phyloP scores from a whole-genome alignment of 768 basidiomycete species.

The Boletellus emodensis region DNA sequence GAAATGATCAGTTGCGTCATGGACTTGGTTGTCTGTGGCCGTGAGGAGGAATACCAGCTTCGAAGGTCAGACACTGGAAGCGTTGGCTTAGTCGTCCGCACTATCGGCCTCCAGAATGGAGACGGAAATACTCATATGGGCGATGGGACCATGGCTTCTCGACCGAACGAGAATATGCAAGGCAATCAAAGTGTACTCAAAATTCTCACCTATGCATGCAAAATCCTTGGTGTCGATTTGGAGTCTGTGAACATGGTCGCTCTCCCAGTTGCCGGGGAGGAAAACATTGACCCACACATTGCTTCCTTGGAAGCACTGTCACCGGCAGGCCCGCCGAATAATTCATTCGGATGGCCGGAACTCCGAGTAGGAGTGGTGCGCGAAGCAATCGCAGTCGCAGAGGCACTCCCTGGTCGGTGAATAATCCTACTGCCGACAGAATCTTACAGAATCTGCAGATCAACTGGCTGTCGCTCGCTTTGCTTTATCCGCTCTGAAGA shows the following conservation, averaged over 20 bases:
- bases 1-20: slow-evolving; percentile 83
- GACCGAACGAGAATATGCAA: slow-evolving; percentile 67
- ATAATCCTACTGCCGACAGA: neutral
- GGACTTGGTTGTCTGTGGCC: slow-evolving; percentile 82
- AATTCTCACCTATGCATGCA: slow-evolving; percentile 71
- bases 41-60: slow-evolving; percentile 62
- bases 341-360: slow-evolving; percentile 88
- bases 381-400: slow-evolving; percentile 88
- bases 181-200: slow-evolving; percentile 82
- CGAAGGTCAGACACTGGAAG: slow-evolving; percentile 33
- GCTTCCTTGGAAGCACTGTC: slow-evolving; percentile 38
- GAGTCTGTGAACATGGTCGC: slow-evolving; percentile 59
- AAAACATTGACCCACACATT: slow-evolving; percentile 7
- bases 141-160: slow-evolving; percentile 61
- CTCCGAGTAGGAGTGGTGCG: slow-evolving; percentile 90
- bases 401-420: slow-evolving; percentile 78
- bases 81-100: slow-evolving; percentile 49
- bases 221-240: slow-evolving; percentile 77
- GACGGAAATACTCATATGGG: slow-evolving; percentile 14
- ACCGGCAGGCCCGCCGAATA: slow-evolving; percentile 34
- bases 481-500: slow-evolving; percentile 81
- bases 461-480: slow-evolving; percentile 82
- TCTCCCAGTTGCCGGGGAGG: slow-evolving; percentile 19
- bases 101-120: slow-evolving; percentile 34
- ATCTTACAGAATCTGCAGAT: slow-evolving; percentile 45